Evolutionary conservation across 345 rosid species (phyloP).

Genomic region (Euphorbia tirucalli): DNA sequence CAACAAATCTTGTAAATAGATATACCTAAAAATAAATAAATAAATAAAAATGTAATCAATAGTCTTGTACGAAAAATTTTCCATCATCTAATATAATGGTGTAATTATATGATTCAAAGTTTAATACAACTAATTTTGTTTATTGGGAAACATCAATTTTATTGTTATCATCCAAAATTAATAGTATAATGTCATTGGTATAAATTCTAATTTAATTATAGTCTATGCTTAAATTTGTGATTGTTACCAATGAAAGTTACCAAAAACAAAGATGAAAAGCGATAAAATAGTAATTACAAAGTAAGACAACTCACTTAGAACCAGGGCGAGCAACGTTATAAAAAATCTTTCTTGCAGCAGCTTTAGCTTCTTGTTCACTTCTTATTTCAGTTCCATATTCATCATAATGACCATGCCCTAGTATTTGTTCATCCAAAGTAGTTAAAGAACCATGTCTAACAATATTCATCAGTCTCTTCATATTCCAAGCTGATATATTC

Average conservation of each 20-base stretch:
- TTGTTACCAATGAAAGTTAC: no score
- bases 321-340: slow-evolving; percentile 60
- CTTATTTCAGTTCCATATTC: slow-evolving; percentile 55
- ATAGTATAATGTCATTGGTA: no score
- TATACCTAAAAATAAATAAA: slow-evolving; percentile 46
- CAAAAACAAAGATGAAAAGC: no score
- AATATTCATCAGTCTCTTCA: slow-evolving; percentile 90
- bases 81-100: no score
- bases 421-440: slow-evolving; percentile 75
- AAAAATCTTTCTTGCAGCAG: slow-evolving; percentile 87
- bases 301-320: slow-evolving; percentile 40
- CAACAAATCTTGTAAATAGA: slow-evolving; percentile 61
- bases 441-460: slow-evolving; percentile 68
- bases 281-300: not conserved
- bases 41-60: no score
- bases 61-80: not conserved
- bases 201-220: no score
- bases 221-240: no score
- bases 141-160: no score
- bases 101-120: no score
- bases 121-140: no score
- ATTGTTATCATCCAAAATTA: no score
- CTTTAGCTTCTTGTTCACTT: slow-evolving; percentile 80
- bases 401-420: slow-evolving; percentile 44
- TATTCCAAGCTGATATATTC: slow-evolving; percentile 95